Evolutionary conservation across 78 protist species (phyloP).

Genomic region (Emiliania huxleyi): DNA sequence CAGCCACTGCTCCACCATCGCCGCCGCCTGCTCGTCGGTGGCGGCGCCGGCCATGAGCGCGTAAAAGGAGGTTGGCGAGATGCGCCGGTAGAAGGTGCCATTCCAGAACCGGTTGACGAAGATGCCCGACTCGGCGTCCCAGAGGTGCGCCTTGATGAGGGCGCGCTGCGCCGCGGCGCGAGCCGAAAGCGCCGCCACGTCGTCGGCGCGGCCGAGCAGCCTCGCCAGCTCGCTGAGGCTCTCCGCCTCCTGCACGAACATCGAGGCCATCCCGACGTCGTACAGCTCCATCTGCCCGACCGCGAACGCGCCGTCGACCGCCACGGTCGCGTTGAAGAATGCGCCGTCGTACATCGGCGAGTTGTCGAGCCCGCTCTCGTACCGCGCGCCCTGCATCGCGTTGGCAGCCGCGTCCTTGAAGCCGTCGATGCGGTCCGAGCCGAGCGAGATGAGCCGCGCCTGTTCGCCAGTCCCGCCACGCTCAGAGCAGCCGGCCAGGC

Average conservation of each 20-base stretch:
- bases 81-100: neutral
- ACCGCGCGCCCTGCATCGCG: constrained; percentile 30
- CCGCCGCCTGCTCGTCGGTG: neutral
- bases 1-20: neutral
- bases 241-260: constrained; percentile 9
- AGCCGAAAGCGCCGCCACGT: neutral
- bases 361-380: constrained; percentile 34
- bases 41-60: constrained; percentile 2
- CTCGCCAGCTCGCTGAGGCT: neutral
- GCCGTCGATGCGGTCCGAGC: neutral
- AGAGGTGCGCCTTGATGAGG: neutral
- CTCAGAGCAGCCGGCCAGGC: neutral
- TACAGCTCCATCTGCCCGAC: neutral
- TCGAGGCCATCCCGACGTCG: constrained; percentile 8
- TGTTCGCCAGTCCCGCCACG: neutral
- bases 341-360: constrained; percentile 34
- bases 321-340: neutral
- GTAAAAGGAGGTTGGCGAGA: constrained; percentile 18
- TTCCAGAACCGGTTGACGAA: neutral
- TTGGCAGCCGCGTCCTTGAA: neutral
- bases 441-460: constrained; percentile 24
- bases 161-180: neutral
- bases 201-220: too few relatives aligned
- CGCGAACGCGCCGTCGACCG: neutral
- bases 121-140: neutral